Evolutionary conservation across 139 green algal genomes (phyloP).

Genomic region (Tetradesmus lagerheimii): DNA sequence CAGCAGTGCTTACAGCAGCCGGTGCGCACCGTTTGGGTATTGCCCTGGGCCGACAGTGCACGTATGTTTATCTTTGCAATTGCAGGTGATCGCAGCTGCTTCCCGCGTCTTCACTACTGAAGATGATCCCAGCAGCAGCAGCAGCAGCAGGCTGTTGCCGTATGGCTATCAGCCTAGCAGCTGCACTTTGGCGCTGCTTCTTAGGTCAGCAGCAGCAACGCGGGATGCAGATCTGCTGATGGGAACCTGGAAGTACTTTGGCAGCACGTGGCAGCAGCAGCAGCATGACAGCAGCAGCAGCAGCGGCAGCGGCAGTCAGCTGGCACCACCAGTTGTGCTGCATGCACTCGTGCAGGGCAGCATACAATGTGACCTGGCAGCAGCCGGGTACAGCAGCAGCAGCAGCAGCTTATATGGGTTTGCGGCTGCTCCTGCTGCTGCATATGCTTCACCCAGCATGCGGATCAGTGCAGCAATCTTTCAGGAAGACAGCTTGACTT

Average conservation of each 20-base stretch:
- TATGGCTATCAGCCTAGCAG: slow-evolving; percentile 19
- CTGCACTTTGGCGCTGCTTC: slow-evolving; percentile 27
- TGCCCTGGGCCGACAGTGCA: background rate
- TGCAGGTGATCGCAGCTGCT: slow-evolving; percentile 26
- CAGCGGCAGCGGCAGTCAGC: background rate
- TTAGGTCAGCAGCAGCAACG: slow-evolving; percentile 17
- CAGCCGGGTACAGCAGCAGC: background rate
- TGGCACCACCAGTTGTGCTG: slow-evolving; percentile 1
- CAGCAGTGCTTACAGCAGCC: background rate
- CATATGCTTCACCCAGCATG: background rate
- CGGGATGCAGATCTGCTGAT: slow-evolving; percentile 5
- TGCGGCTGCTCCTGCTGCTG: background rate
- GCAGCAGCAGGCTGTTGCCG: slow-evolving; percentile 24
- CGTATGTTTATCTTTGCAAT: background rate
- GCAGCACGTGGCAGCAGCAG: background rate
- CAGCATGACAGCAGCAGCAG: background rate
- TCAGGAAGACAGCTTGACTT: background rate
- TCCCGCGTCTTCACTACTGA: slow-evolving; percentile 1
- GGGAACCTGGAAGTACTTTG: slow-evolving; percentile 28
- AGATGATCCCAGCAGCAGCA: slow-evolving; percentile 15
- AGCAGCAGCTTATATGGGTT: background rate
- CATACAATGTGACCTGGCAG: slow-evolving; percentile 30
- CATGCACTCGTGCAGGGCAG: slow-evolving; percentile 29
- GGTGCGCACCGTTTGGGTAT: background rate
- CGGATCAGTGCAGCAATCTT: background rate